phyloP scores from a whole-genome alignment of 2,329 filamentous ascomycete genomes.

The Alternaria alternata region DNA sequence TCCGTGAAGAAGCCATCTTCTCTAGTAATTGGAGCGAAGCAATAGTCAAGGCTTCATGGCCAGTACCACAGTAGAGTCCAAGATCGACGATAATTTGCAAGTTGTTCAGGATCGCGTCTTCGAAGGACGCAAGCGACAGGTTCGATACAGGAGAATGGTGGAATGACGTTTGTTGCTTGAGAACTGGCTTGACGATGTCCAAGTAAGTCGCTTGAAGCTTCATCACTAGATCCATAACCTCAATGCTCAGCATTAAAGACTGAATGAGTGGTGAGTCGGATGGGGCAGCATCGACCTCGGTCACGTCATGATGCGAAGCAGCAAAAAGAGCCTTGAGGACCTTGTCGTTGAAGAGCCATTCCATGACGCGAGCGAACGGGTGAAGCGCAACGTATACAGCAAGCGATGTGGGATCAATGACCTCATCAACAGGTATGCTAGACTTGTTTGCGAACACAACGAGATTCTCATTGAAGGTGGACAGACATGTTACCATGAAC shows the following conservation, averaged over 20 bases:
- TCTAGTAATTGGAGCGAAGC: constrained; percentile 83
- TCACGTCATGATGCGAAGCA: constrained; percentile 77
- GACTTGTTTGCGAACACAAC: constrained; percentile 85
- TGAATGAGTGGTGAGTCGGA: constrained; percentile 83
- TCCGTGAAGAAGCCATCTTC: constrained; percentile 84
- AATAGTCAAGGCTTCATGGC: constrained; percentile 80
- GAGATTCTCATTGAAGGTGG: constrained; percentile 92
- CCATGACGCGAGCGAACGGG: constrained; percentile 93
- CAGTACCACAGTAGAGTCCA: constrained; percentile 85
- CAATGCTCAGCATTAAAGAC: constrained; percentile 79
- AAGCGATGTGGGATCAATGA: constrained; percentile 77
- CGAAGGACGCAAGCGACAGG: constrained; percentile 83
- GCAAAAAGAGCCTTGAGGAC: constrained; percentile 82
- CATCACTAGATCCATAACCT: constrained; percentile 83
- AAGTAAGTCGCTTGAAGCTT: constrained; percentile 91
- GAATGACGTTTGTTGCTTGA: constrained; percentile 71
- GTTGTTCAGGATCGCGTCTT: constrained; percentile 87
- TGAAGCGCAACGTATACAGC: constrained; percentile 85
- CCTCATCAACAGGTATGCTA: constrained; percentile 75
- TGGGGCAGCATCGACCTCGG: constrained; percentile 74
- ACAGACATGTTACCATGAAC: constrained; percentile 80
- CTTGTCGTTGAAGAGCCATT: constrained; percentile 96
- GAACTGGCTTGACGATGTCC: constrained; percentile 81
- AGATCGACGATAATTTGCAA: constrained; percentile 81
- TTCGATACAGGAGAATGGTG: constrained; percentile 72